Evolutionary conservation across 352 stramenopile species (phyloP).

Genomic region (Thraustochytrium sp.): DNA sequence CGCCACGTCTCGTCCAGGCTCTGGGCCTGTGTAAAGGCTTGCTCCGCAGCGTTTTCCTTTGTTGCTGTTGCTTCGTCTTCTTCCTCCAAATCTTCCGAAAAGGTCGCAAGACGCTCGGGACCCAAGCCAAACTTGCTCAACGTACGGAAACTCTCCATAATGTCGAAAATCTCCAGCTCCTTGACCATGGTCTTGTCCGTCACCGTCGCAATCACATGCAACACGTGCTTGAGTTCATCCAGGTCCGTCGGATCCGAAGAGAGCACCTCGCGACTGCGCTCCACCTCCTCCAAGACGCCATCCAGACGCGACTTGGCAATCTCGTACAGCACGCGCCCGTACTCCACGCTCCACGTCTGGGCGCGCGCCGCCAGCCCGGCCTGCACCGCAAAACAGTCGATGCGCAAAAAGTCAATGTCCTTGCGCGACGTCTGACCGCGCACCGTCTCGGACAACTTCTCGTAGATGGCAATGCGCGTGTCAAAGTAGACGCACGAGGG

Average conservation of each 20-base stretch:
- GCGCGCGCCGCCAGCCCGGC: conserved; percentile 80
- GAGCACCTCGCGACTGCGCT: conserved; percentile 70
- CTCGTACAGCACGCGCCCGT: conserved; percentile 79
- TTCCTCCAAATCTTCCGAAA: not conserved
- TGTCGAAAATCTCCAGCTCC: conserved; percentile 84
- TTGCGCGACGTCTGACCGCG: conserved; percentile 78
- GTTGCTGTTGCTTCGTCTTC: conserved; percentile 55
- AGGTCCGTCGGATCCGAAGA: conserved; percentile 71
- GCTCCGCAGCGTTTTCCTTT: too few species aligned
- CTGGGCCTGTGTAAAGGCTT: conserved; percentile 53
- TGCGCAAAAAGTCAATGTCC: conserved; percentile 87
- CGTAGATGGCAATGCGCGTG: conserved; percentile 80
- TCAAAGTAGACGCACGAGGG: conserved; percentile 89
- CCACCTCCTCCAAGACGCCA: conserved; percentile 64
- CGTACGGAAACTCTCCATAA: conserved; percentile 72
- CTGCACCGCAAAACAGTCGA: conserved; percentile 81
- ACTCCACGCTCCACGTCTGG: conserved; percentile 87
- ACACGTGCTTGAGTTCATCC: conserved; percentile 84
- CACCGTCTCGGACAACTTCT: conserved; percentile 74
- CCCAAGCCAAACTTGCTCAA: conserved; percentile 42
- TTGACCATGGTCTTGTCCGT: conserved; percentile 81
- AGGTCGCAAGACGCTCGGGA: not conserved
- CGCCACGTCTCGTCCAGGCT: conserved; percentile 72
- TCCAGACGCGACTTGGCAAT: conserved; percentile 75
- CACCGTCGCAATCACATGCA: conserved; percentile 81